A percentile compares a stretch with the other conserved stretches of the same genome.
These are phyloP conservation scores for Gaertneriomyces sp. DNA, from an alignment of 192 early-diverging fungal genomes.

Conservation along the genomic window DNA sequence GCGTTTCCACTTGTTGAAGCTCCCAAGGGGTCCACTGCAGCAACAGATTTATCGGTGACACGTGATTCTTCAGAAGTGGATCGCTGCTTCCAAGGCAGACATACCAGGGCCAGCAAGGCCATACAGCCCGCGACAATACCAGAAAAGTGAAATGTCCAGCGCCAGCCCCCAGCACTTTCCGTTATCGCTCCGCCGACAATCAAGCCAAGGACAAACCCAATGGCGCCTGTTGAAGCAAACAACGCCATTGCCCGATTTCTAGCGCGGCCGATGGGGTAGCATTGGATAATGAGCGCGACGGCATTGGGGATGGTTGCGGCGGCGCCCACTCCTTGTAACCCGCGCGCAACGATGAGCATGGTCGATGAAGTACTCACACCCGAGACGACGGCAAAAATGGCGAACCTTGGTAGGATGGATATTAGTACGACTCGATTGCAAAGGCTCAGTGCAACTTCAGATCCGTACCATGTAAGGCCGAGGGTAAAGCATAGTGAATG, in stretches of 20 bases:
- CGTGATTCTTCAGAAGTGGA: not conserved
- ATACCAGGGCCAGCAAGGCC: constrained; percentile 11
- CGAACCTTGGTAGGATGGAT: constrained; percentile 4
- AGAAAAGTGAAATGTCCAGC: constrained; percentile 26
- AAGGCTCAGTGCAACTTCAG: not conserved
- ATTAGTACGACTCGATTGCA: constrained; percentile 1
- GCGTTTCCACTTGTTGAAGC: not conserved
- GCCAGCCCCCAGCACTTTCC: constrained; percentile 24
- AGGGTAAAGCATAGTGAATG: constrained; percentile 24
- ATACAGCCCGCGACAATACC: constrained; percentile 15
- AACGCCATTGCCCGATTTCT: constrained; percentile 27
- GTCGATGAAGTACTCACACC: constrained; percentile 28
- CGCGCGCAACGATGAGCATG: constrained; percentile 36
- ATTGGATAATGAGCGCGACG: constrained; percentile 25
- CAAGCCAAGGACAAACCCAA: constrained; percentile 28
- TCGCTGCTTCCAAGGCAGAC: not conserved
- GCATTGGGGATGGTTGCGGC: constrained; percentile 30
- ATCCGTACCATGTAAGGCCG: constrained; percentile 23
- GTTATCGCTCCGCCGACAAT: constrained; percentile 29
- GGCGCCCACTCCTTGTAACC: constrained; percentile 32
- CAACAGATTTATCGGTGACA: not conserved
- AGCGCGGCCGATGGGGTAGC: constrained; percentile 19
- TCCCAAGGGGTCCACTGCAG: not conserved
- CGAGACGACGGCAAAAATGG: constrained; percentile 23
- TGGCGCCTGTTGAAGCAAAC: constrained; percentile 25